Evolutionary conservation across 257 asterid species (phyloP), one percentile per base, ranked within the genome.

Genomic region (Ajuga chamaepitys): DNA sequence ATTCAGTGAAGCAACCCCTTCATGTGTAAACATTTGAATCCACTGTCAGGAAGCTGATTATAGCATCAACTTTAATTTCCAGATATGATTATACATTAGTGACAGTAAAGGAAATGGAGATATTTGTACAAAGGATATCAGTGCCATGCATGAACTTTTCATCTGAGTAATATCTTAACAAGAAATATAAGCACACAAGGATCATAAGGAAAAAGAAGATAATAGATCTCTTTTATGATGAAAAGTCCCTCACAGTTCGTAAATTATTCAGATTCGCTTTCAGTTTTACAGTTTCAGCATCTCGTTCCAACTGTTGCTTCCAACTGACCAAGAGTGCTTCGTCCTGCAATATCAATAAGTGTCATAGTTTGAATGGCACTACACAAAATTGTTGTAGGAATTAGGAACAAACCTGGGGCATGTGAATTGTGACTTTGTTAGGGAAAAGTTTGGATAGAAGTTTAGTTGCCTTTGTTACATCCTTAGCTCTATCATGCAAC

Each of bases 281-380:
- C 72, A 80, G 77, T 74, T 85, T 86, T 67, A 89, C 78, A 63
- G 86, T 85, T 77, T 93, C 96, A 61, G 89, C 78, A 79, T 93
- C 99, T 74, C 75, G 85, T 25, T 87, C 96, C 83, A 93, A 74
- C 58, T 87, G 96, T 60, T 79, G 82, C 84, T 86, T 93, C 99
- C 97, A 93, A 72, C 82, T 83, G 64, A 77, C 84, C 63, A 84
- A 80, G 48, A 89, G 88, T 8, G 78, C 83, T 75, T 93, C 97
- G 64, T 93, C 99, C 99, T 93, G 82, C 58, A 76, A 76, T 47
- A 40, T 32, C 13, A 14, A 47, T 20, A 58, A 62, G 72, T 58
- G 70, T 81, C 66, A 81, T 53, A 38, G 22, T 63, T 20, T 58
- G 40, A 63, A 59, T 40, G 58, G 61, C 48, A 75, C 59, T 37